These are phyloP conservation scores for Wickerhamiella siamensis DNA, from an alignment of 805 yeast genomes.

Conservation along the genomic window DNA sequence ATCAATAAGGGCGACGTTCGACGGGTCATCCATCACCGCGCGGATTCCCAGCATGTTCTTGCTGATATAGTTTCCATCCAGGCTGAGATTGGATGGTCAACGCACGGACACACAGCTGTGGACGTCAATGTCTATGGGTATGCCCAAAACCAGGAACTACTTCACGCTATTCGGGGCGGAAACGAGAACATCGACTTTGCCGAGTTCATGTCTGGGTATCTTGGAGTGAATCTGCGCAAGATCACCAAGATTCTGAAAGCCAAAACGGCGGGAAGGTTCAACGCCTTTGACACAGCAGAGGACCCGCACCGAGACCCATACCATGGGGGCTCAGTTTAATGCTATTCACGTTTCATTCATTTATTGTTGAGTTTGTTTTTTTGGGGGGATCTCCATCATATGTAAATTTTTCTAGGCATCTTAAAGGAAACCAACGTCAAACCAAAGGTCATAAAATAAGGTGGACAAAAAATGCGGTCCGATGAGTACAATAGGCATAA, in stretches of 20 bases:
- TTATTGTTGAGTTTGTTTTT: too few relatives aligned
- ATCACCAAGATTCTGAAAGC: slow-evolving; percentile 20
- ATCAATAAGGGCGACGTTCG: slow-evolving; percentile 41
- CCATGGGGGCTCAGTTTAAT: too few relatives aligned
- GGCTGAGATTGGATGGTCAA: slow-evolving; percentile 90
- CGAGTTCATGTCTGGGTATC: slow-evolving; percentile 44
- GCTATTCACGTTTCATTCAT: too few relatives aligned
- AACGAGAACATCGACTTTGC: slow-evolving; percentile 85
- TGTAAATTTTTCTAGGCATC: too few relatives aligned
- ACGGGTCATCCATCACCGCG: slow-evolving; percentile 26
- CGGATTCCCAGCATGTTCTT: slow-evolving; percentile 32
- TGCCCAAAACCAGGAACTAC: slow-evolving; percentile 32
- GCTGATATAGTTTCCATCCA: slow-evolving; percentile 64
- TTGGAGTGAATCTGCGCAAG: slow-evolving; percentile 22
- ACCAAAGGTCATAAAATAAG: too few relatives aligned
- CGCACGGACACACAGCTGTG: slow-evolving; percentile 92
- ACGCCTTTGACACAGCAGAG: too few relatives aligned
- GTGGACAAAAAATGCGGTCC: too few relatives aligned
- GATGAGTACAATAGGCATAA: too few relatives aligned
- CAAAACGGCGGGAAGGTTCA: too few relatives aligned
- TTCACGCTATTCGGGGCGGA: slow-evolving; percentile 36
- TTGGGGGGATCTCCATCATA: too few relatives aligned
- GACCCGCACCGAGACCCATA: too few relatives aligned
- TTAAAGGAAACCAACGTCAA: too few relatives aligned
- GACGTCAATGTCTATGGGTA: slow-evolving; percentile 86